These are phyloP conservation scores for Aethionema arabicum DNA, from an alignment of 345 rosid species.

Conservation along the genomic window DNA sequence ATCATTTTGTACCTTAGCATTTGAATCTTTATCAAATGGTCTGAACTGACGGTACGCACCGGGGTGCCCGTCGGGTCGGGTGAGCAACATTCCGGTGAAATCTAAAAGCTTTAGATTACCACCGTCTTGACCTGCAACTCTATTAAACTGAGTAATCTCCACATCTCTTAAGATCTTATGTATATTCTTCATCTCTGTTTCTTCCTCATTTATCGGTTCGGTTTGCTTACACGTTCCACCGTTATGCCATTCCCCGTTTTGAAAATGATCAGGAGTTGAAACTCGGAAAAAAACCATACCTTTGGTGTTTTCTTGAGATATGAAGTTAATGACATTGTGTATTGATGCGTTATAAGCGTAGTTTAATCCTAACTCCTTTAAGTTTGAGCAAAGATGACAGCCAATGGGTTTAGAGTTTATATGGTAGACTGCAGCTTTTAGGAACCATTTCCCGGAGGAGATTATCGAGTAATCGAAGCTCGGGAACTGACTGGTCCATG, in stretches of 20 bases:
- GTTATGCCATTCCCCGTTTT: constrained; percentile 86
- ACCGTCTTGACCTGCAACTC: constrained; percentile 42
- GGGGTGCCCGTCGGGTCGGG: constrained; percentile 92
- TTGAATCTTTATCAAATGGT: constrained; percentile 64
- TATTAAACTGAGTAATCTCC: constrained; percentile 61
- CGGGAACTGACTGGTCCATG: constrained; percentile 55
- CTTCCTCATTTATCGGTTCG: constrained; percentile 67
- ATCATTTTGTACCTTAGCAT: constrained; percentile 76
- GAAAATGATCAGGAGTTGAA: constrained; percentile 91
- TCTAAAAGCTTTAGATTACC: constrained; percentile 70
- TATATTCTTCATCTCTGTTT: constrained; percentile 55
- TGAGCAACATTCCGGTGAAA: constrained; percentile 57
- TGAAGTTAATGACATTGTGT: constrained; percentile 54
- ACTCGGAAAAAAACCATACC: constrained; percentile 69
- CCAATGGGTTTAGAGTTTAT: constrained; percentile 63
- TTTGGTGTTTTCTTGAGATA: constrained; percentile 46
- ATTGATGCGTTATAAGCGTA: constrained; percentile 73
- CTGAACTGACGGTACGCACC: constrained; percentile 72
- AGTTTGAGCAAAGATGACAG: constrained; percentile 77
- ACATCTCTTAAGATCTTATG: constrained; percentile 56
- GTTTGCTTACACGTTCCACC: constrained; percentile 71
- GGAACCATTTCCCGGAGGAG: constrained; percentile 97
- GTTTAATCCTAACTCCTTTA: constrained; percentile 66
- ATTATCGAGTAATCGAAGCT: constrained; percentile 66
- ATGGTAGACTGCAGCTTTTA: constrained; percentile 78